A percentile compares a stretch with the other conserved stretches of the same genome.
These are phyloP conservation scores for Cyberlindnera mycetangii DNA, from an alignment of 805 yeast species.

Conservation along the genomic window DNA sequence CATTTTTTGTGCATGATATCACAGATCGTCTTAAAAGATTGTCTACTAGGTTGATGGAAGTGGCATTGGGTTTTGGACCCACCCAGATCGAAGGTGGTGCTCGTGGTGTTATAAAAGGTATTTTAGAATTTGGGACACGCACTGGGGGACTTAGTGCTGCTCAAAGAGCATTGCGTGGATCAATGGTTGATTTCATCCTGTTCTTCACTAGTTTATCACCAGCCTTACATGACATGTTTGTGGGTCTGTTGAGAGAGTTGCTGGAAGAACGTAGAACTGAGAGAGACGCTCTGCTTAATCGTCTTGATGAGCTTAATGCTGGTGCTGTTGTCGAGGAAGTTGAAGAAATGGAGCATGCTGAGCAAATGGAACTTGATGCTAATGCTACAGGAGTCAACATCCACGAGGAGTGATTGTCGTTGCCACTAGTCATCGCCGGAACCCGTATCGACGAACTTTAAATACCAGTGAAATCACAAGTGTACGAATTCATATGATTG, in stretches of 20 bases:
- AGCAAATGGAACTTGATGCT: not conserved
- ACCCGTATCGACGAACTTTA: not conserved
- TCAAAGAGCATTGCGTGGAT: not conserved
- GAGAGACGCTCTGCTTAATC: slow-evolving; percentile 2
- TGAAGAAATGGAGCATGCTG: not conserved
- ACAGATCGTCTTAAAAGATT: not conserved
- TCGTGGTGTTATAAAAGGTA: not conserved
- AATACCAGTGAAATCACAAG: not conserved
- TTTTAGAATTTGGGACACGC: slow-evolving; percentile 3
- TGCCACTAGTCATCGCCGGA: not conserved
- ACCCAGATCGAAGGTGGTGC: not conserved
- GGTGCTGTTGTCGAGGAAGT: not conserved
- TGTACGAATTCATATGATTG: not conserved
- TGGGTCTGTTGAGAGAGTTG: not conserved
- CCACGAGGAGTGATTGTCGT: not conserved
- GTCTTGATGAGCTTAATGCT: slow-evolving; percentile 1
- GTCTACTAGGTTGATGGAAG: not conserved
- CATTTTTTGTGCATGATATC: not conserved
- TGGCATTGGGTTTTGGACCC: not conserved
- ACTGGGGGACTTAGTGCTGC: not conserved
- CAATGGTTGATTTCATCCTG: slow-evolving; percentile 8
- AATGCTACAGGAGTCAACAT: slow-evolving; percentile 1
- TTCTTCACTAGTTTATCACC: slow-evolving; percentile 15
- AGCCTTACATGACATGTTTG: slow-evolving; percentile 11
- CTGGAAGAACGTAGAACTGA: not conserved